Evolutionary conservation across 139 green algal species (phyloP).

Genomic region (Diplosphaera chodatii): DNA sequence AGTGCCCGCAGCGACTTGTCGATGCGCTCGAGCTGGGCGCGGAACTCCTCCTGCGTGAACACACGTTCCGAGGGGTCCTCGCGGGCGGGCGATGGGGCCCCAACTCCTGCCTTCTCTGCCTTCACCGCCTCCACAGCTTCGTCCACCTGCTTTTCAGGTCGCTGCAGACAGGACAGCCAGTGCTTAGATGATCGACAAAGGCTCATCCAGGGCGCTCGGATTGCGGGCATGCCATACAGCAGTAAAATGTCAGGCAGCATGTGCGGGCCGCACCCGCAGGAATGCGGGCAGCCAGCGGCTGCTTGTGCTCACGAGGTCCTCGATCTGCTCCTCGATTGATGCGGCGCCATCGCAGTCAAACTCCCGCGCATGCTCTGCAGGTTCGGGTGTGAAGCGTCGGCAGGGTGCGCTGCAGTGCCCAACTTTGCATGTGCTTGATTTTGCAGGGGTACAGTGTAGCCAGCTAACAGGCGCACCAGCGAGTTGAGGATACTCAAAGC

Average conservation of each 20-base stretch:
- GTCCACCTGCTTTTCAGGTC: constrained; percentile 2
- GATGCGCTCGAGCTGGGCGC: constrained; percentile 57
- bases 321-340: constrained; percentile 48
- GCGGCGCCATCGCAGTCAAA: constrained; percentile 8
- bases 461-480: not conserved
- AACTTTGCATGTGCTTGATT: too few species aligned
- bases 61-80: too few species aligned
- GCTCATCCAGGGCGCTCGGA: too few species aligned
- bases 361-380: not conserved
- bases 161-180: not conserved
- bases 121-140: constrained; percentile 12
- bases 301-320: constrained; percentile 28
- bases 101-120: not conserved
- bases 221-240: too few species aligned
- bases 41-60: constrained; percentile 58
- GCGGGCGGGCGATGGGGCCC: too few species aligned
- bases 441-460: too few species aligned
- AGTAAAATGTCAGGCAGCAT: too few species aligned
- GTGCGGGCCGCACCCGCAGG: not conserved
- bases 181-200: too few species aligned
- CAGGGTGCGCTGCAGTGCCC: too few species aligned
- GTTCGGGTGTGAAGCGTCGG: too few species aligned
- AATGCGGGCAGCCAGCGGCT: not conserved
- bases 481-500: not conserved
- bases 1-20: constrained; percentile 61